phyloP scores from a whole-genome alignment of 345 rosid species.

The Salix koriyanagi region DNA sequence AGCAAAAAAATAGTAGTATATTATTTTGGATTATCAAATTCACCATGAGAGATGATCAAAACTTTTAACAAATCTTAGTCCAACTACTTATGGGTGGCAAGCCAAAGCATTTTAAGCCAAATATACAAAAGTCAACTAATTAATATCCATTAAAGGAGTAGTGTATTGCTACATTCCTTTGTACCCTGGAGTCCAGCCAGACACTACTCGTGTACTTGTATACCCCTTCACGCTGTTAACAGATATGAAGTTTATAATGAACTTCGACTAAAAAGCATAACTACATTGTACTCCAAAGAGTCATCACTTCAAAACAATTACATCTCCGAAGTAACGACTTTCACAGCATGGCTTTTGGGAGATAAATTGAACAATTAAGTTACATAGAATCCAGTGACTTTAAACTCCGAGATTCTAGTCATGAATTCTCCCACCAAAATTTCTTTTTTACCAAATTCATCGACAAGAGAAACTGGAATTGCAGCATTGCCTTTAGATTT shows the following conservation, averaged over 20 bases:
- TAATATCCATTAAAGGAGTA: background rate
- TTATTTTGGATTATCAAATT: background rate
- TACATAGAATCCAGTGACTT: background rate
- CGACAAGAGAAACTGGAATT: conserved; percentile 5
- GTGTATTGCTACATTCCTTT: background rate
- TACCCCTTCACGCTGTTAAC: background rate
- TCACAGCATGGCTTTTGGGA: background rate
- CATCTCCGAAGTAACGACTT: background rate
- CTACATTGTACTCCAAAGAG: too few relatives aligned
- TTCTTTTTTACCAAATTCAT: background rate
- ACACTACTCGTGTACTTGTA: background rate
- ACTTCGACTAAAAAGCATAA: too few relatives aligned
- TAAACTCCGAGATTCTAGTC: background rate
- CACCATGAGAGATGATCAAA: conserved; percentile 1
- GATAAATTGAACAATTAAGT: background rate
- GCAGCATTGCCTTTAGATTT: conserved; percentile 6
- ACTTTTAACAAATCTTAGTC: conserved; percentile 14
- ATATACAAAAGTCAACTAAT: background rate
- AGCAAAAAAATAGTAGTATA: background rate
- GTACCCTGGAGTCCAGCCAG: background rate
- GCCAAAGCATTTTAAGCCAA: background rate
- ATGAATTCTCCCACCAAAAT: background rate
- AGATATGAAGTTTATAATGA: background rate
- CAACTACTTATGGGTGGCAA: background rate
- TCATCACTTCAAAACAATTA: background rate